phyloP scores from a whole-genome alignment of 768 basidiomycete species.

The Mycena rosella region DNA sequence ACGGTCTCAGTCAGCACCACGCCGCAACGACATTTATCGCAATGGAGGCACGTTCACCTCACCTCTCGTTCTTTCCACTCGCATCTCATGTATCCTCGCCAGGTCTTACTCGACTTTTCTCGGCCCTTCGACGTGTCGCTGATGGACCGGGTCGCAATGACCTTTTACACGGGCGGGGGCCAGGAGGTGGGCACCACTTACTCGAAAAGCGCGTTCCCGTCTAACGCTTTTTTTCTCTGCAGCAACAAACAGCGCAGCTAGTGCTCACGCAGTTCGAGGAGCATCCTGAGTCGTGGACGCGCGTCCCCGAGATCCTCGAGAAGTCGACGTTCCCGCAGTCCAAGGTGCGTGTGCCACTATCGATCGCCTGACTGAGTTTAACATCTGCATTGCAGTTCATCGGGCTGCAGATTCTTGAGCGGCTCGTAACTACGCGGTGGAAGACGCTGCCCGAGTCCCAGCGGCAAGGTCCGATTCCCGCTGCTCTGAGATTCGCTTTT shows the following conservation, averaged over 20 bases:
- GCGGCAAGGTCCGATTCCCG: constrained; percentile 73
- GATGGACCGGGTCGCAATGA: constrained; percentile 93
- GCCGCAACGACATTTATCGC: constrained; percentile 20
- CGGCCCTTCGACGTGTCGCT: constrained; percentile 92
- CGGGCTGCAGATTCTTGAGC: constrained; percentile 96
- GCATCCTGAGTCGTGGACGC: constrained; percentile 97
- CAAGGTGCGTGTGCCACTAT: constrained; percentile 64
- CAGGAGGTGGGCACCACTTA: constrained; percentile 69
- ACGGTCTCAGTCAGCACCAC: constrained; percentile 31
- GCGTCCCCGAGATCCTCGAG: constrained; percentile 95
- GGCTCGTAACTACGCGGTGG: constrained; percentile 94
- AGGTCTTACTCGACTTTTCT: constrained; percentile 94
- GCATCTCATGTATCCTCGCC: constrained; percentile 24
- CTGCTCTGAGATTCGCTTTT: not conserved
- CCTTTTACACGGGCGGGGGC: constrained; percentile 89
- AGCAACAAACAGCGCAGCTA: constrained; percentile 97
- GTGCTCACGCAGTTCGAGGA: constrained; percentile 97
- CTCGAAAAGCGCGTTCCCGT: constrained; percentile 24
- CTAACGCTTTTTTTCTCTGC: constrained; percentile 2
- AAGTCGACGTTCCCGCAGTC: constrained; percentile 86
- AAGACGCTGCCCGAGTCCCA: constrained; percentile 95
- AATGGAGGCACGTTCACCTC: constrained; percentile 40
- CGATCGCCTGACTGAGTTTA: constrained; percentile 11
- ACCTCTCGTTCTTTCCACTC: constrained; percentile 5
- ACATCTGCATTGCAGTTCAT: constrained; percentile 75